These are phyloP conservation scores for Suillus paluster DNA, from an alignment of 768 basidiomycete species.

Conservation along the genomic window DNA sequence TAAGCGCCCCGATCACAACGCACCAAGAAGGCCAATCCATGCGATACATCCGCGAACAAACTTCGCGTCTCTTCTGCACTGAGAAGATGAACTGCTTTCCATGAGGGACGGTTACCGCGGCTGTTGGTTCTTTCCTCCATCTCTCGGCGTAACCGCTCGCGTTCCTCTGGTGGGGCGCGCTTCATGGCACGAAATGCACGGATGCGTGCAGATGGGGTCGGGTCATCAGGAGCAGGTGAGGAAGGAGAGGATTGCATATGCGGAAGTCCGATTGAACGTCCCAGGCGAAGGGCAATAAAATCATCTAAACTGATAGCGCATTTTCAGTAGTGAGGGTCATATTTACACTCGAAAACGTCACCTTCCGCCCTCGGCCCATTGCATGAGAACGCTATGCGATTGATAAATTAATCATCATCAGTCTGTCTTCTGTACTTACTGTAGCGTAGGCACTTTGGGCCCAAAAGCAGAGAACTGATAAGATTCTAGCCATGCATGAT, in stretches of 20 bases:
- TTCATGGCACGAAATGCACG: conserved; percentile 76
- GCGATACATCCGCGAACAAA: conserved; percentile 82
- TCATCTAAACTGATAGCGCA: conserved; percentile 65
- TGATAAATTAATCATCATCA: conserved; percentile 5
- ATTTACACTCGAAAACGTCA: conserved; percentile 19
- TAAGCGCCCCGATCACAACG: conserved; percentile 23
- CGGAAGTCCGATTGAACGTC: conserved; percentile 50
- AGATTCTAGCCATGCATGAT: conserved; percentile 92
- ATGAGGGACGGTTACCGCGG: conserved; percentile 37
- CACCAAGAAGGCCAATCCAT: conserved; percentile 88
- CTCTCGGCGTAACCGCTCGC: conserved; percentile 60
- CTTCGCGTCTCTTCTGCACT: conserved; percentile 84
- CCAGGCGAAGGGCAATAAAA: conserved; percentile 80
- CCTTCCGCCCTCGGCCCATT: conserved; percentile 91
- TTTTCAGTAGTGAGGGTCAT: neutral
- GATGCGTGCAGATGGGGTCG: conserved; percentile 73
- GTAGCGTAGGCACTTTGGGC: conserved; percentile 84
- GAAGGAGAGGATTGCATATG: conserved; percentile 45
- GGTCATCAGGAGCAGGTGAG: conserved; percentile 39
- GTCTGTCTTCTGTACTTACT: conserved; percentile 51
- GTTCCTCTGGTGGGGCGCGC: conserved; percentile 64
- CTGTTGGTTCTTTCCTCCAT: conserved; percentile 39
- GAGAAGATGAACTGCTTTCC: conserved; percentile 83
- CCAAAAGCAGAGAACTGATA: conserved; percentile 89
- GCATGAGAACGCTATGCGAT: conserved; percentile 75